phyloP scores from a whole-genome alignment of 2,329 filamentous ascomycete genomes.

The Dactylella cylindrospora region DNA sequence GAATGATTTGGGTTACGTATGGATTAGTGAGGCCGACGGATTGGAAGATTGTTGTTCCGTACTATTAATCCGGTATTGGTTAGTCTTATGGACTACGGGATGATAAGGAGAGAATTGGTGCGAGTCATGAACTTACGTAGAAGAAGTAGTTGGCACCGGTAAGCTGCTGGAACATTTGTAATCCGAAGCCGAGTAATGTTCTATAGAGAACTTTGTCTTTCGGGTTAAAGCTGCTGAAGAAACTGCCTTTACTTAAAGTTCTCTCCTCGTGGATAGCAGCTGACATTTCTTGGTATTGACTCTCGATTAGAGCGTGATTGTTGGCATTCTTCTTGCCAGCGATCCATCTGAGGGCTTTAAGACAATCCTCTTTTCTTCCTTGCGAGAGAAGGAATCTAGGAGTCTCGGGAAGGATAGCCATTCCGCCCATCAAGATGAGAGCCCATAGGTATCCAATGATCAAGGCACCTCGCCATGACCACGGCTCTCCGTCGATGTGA shows the following conservation, averaged over 20 bases:
- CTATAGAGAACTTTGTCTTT: constrained; percentile 67
- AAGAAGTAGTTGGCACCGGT: constrained; percentile 57
- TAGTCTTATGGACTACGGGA: background rate
- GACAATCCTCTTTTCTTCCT: constrained; percentile 44
- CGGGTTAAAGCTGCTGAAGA: constrained; percentile 67
- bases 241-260: constrained; percentile 57
- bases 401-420: constrained; percentile 60
- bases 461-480: constrained; percentile 66
- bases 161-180: constrained; percentile 68
- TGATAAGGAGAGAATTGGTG: background rate
- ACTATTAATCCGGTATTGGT: constrained; percentile 54
- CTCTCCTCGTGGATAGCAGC: constrained; percentile 59
- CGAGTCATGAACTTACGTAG: constrained; percentile 28
- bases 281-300: constrained; percentile 58
- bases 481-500: constrained; percentile 49
- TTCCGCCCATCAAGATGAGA: constrained; percentile 57
- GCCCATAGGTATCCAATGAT: constrained; percentile 62
- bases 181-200: constrained; percentile 62
- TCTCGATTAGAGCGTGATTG: constrained; percentile 45
- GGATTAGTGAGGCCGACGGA: constrained; percentile 67
- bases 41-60: constrained; percentile 67
- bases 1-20: constrained; percentile 68
- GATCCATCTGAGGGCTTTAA: constrained; percentile 46
- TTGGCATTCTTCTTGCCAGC: constrained; percentile 46
- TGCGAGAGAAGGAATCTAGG: constrained; percentile 54